A percentile compares a stretch with the other conserved stretches of the same genome.
Evolutionary conservation across 345 rosid genomes (phyloP).

Genomic region (Iberis pinnata): DNA sequence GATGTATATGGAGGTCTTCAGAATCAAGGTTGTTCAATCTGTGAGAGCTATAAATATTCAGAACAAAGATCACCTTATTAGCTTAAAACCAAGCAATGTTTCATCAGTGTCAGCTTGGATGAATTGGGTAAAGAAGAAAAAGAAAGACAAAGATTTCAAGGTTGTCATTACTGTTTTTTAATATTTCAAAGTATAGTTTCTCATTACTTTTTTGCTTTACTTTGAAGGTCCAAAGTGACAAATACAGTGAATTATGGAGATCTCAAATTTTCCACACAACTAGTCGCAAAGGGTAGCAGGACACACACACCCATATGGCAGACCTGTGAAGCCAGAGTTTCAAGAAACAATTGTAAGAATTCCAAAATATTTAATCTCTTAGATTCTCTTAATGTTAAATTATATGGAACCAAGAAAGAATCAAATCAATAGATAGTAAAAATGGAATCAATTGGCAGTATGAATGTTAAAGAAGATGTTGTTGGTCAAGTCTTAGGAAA

Average conservation of each 20-base stretch:
- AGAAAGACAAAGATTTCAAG: background rate
- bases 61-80: background rate
- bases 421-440: background rate
- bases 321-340: background rate
- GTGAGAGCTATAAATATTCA: background rate
- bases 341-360: background rate
- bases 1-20: background rate
- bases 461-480: background rate
- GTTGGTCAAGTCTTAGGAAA: background rate
- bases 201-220: background rate
- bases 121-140: background rate
- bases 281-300: background rate
- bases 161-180: no score
- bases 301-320: constrained; percentile 1
- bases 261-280: background rate
- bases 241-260: background rate
- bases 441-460: background rate
- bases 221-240: constrained; percentile 3
- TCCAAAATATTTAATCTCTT: background rate
- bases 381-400: background rate
- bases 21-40: background rate
- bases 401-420: background rate
- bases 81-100: constrained; percentile 5
- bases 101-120: background rate
- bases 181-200: background rate